Percentiles rank a stretch among this genome's conserved stretches.
Evolutionary conservation across 1,284 basidiomycete species (phyloP).

Genomic region (Anthracocystis panici-leucophaei): DNA sequence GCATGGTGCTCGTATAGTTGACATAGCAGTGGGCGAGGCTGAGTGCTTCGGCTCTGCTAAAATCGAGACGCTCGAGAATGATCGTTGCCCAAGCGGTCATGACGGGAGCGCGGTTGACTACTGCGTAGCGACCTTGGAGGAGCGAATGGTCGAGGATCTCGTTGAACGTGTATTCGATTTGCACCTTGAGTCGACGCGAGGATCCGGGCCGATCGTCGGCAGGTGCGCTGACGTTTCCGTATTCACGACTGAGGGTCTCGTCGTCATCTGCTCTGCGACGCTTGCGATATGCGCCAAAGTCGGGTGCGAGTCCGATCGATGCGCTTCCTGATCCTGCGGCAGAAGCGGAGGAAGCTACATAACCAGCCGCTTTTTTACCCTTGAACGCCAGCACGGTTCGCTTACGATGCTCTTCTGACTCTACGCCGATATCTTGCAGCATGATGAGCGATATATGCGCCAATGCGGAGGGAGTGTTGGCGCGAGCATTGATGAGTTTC

Average conservation of each 20-base stretch:
- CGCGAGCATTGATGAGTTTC: conserved; percentile 55
- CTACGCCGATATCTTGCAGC: conserved; percentile 55
- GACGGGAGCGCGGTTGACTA: conserved; percentile 90
- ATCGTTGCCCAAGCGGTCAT: conserved; percentile 93
- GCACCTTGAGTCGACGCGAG: conserved; percentile 14
- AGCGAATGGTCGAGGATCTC: conserved; percentile 47
- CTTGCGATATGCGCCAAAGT: conserved; percentile 37
- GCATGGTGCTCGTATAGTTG: conserved; percentile 78
- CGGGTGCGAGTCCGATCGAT: conserved; percentile 25
- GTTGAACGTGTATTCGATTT: conserved; percentile 55
- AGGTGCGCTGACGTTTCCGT: conserved; percentile 48
- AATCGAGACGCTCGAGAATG: conserved; percentile 86
- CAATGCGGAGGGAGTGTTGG: conserved; percentile 45
- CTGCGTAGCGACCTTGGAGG: conserved; percentile 73
- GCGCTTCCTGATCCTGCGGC: conserved; percentile 5
- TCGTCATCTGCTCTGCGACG: conserved; percentile 42
- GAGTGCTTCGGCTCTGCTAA: conserved; percentile 86
- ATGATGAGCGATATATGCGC: conserved; percentile 44
- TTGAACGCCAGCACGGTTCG: conserved; percentile 54
- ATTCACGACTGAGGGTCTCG: conserved; percentile 51
- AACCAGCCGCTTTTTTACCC: conserved; percentile 50
- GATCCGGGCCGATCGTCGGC: conserved; percentile 16
- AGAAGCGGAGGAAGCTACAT: conserved; percentile 10
- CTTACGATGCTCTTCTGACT: conserved; percentile 51
- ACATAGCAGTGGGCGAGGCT: conserved; percentile 92